Base-by-base conservation (phyloP, 805 yeast genomes). In the Saccharomycopsis fermentans region DNA sequence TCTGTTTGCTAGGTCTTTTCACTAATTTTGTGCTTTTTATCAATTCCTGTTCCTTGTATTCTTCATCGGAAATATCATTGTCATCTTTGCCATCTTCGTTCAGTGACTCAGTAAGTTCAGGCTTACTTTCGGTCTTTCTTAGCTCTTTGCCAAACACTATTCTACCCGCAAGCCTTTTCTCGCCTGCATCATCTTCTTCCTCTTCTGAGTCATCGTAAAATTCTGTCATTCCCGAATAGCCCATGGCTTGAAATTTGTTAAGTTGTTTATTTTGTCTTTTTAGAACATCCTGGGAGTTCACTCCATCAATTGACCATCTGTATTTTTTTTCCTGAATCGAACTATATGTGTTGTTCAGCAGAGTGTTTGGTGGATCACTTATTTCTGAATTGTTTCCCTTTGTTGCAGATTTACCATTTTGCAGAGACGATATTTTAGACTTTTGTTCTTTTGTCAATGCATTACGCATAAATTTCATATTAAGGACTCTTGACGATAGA, bases 381-480 rank as follows among this genome's bases (percentile, higher is more conserved):
- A 6, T 24, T 43, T 21, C 50, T 26, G 55, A 52, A 16, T 32
- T 21, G 6, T 24, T 47, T 17, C 36, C 27, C 11, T n/a, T 32
- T 8, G 54, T 37, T 16, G 27, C 52, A 17, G 56, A 27, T 27
- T 8, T 55, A 29, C 32, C 29, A 26, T 19, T 40, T 43, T 21
- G 29, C 4, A 14, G 11, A 14, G 21, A n/a, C 35, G 58, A 21
- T 12, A 27, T n/a, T 29, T 35, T 39, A 6, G 48, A 21, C 12
- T 43, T 43, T 47, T 58, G 54, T 40, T 52, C 52, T 29, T 32
- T 53, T 19, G 57, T 29, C 29, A 55, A 54, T 12, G 63, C 62
- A 29, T 59, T 52, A 40, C 63, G 63, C 63, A 61, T 61, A 37
- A 61, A 61, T 35, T 61, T 61, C 63, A 61, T 61, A 39, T 59